phyloP scores from a whole-genome alignment of 2,329 filamentous ascomycete genomes.

The Alternaria sp. region DNA sequence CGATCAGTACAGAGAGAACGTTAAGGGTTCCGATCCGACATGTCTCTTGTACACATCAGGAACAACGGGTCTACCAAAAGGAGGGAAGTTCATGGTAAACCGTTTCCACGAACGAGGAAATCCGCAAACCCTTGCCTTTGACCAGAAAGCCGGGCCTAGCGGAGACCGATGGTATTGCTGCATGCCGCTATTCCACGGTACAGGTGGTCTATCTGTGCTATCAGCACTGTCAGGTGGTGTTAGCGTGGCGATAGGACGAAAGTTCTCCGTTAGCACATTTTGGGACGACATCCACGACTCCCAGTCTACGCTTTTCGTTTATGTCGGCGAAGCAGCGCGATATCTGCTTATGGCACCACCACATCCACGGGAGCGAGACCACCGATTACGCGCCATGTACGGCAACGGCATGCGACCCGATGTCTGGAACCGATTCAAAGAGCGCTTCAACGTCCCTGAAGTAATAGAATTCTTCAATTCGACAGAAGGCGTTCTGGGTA shows the following conservation, averaged over 20 bases:
- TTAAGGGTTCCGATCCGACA: conserved; percentile 61
- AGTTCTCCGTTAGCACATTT: conserved; percentile 71
- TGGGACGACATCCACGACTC: conserved; percentile 74
- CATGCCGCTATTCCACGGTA: conserved; percentile 80
- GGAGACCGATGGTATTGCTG: conserved; percentile 73
- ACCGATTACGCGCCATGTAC: conserved; percentile 65
- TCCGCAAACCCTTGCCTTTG: conserved; percentile 41
- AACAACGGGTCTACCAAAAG: conserved; percentile 75
- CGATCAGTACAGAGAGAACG: conserved; percentile 60
- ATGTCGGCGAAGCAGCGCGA: conserved; percentile 77
- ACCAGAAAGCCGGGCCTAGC: conserved; percentile 44
- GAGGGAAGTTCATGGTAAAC: conserved; percentile 33
- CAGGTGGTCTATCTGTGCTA: conserved; percentile 66
- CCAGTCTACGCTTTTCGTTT: conserved; percentile 71
- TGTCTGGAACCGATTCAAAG: conserved; percentile 68
- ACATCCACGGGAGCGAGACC: conserved; percentile 63
- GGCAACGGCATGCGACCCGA: conserved; percentile 72
- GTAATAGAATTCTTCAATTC: conserved; percentile 79
- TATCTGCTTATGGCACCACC: conserved; percentile 73
- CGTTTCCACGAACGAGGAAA: conserved; percentile 43
- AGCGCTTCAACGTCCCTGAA: conserved; percentile 66
- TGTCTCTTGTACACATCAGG: conserved; percentile 75
- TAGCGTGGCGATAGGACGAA: conserved; percentile 66
- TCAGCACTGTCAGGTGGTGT: conserved; percentile 50
- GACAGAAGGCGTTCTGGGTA: conserved; percentile 70